A percentile compares a stretch with the other conserved stretches of the same genome.
phyloP scores from a whole-genome alignment of 2,329 filamentous ascomycete species.

The Pyrenophora tritici-repentis region DNA sequence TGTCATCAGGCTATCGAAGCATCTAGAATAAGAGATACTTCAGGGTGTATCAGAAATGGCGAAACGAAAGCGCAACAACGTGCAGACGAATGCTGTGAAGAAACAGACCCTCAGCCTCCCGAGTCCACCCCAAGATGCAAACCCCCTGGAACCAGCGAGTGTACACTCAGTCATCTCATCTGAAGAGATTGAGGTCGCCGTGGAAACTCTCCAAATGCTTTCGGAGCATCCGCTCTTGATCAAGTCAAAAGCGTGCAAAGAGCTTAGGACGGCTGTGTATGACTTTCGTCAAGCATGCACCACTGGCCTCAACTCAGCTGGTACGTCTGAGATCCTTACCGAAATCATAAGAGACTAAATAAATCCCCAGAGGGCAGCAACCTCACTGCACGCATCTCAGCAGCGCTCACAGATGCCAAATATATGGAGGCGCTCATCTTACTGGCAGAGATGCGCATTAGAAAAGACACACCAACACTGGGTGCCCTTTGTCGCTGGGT shows the following conservation, averaged over 20 bases:
- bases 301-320: constrained; percentile 65
- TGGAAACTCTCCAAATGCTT: constrained; percentile 66
- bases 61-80: constrained; percentile 36
- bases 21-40: too few species aligned
- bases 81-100: constrained; percentile 26
- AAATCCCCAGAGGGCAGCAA: constrained; percentile 59
- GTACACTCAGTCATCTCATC: constrained; percentile 61
- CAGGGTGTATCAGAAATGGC: constrained; percentile 20
- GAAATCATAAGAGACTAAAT: constrained; percentile 2
- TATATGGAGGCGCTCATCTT: constrained; percentile 68
- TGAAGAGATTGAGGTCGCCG: constrained; percentile 70
- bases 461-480: constrained; percentile 67
- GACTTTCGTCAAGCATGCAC: constrained; percentile 72
- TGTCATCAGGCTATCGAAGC: too few species aligned
- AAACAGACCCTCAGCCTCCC: constrained; percentile 30
- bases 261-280: constrained; percentile 69
- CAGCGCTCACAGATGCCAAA: constrained; percentile 67
- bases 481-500: constrained; percentile 75
- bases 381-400: constrained; percentile 69
- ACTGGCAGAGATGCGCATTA: constrained; percentile 71
- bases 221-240: constrained; percentile 65
- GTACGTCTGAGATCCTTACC: constrained; percentile 34
- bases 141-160: constrained; percentile 52
- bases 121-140: constrained; percentile 34
- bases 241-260: constrained; percentile 71